phyloP scores from a whole-genome alignment of 306 rosid genomes.

The Acacia confusa region DNA sequence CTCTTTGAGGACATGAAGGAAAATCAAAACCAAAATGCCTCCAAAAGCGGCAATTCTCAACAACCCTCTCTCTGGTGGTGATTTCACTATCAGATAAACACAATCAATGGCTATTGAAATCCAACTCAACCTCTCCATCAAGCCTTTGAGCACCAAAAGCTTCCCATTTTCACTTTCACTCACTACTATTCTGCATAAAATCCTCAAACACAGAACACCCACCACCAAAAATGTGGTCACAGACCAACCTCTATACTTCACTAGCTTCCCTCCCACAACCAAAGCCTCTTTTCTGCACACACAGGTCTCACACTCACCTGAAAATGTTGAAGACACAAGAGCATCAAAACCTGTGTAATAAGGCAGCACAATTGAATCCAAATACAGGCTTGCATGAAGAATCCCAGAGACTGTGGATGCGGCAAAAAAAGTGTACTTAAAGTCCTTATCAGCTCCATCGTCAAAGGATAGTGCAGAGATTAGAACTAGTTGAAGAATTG shows the following conservation, averaged over 20 bases:
- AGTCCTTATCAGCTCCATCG: slow-evolving; percentile 46
- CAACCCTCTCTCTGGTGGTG: slow-evolving; percentile 51
- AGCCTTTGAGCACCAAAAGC: slow-evolving; percentile 23
- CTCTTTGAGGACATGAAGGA: slow-evolving; percentile 41
- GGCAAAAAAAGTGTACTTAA: slow-evolving; percentile 64
- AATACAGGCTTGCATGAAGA: slow-evolving; percentile 77
- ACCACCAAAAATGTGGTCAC: slow-evolving; percentile 72
- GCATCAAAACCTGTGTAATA: slow-evolving; percentile 89
- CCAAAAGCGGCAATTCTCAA: slow-evolving; percentile 64
- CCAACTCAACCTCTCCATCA: slow-evolving; percentile 61
- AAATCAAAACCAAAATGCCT: slow-evolving; percentile 40
- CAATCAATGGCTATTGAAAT: slow-evolving; percentile 54
- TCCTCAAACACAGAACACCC: slow-evolving; percentile 63
- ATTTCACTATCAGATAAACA: slow-evolving; percentile 48
- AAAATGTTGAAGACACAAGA: slow-evolving; percentile 50
- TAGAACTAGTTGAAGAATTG: slow-evolving; percentile 72
- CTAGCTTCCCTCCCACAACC: slow-evolving; percentile 68
- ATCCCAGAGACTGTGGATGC: slow-evolving; percentile 84
- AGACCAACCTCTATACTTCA: slow-evolving; percentile 80
- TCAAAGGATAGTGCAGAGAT: slow-evolving; percentile 73
- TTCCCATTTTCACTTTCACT: slow-evolving; percentile 27
- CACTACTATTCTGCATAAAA: slow-evolving; percentile 43
- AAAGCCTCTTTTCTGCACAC: slow-evolving; percentile 71
- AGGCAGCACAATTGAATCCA: slow-evolving; percentile 73
- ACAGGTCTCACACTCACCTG: slow-evolving; percentile 81